phyloP scores from a whole-genome alignment of 148 eudicot species.

The Rhododendron griersonianum region DNA sequence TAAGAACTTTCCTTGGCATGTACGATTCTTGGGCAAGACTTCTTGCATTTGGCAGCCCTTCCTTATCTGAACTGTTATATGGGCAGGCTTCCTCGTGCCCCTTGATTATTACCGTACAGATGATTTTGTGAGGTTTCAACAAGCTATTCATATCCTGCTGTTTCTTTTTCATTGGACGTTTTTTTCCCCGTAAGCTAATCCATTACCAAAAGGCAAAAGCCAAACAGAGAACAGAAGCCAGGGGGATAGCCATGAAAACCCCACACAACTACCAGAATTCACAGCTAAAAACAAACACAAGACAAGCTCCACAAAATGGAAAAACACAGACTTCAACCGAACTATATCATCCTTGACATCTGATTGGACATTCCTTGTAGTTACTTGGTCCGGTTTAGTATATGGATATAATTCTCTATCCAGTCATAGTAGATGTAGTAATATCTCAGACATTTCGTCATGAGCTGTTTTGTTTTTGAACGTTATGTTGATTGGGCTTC shows the following conservation, averaged over 20 bases:
- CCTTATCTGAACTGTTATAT: neutral
- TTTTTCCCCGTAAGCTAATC: neutral
- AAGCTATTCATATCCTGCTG: neutral
- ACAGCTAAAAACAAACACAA: neutral
- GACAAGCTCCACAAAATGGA: neutral
- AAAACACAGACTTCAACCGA: neutral
- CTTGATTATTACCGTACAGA: neutral
- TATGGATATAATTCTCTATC: neutral
- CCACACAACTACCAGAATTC: neutral
- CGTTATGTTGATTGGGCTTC: neutral
- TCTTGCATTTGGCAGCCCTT: neutral
- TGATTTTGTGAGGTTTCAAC: neutral
- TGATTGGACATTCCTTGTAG: neutral
- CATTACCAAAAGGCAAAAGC: neutral
- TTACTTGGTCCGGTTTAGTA: neutral
- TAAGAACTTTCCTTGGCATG: neutral
- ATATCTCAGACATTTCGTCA: neutral
- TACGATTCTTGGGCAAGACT: too few species aligned
- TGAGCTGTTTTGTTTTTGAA: neutral
- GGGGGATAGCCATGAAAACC: neutral
- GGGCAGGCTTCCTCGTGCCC: neutral
- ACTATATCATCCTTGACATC: neutral
- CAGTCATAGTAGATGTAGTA: neutral
- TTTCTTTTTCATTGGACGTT: neutral
- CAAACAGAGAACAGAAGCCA: neutral